Base-by-base conservation (phyloP, 202 grass and related monocot species). In the Miscanthus sacchariflorus region DNA sequence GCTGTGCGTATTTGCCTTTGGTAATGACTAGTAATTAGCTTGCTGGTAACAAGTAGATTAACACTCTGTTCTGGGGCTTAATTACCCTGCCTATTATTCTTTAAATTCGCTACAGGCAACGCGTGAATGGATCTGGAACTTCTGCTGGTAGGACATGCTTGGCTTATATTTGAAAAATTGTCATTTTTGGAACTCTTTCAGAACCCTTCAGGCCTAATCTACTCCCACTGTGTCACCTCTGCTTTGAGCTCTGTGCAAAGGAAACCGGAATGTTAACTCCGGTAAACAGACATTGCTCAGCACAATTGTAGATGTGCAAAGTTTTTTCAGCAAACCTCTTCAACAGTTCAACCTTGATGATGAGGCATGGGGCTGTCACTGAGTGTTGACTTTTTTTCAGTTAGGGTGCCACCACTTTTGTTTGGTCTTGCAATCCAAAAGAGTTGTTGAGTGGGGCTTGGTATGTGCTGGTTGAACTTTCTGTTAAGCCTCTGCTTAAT, bases 71-170 rank as follows among this genome's bases (percentile, higher is more conserved):
- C 33, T 68, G 27, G 19, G n/a, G 3, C 40, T 63, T 87, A 54
- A 81, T 81, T 14, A 27, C 19, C 59, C 4, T 56, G 23, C 45
- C 30, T 68, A 27, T n/a, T 36, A 21, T 25, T 88, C n/a, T 46
- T 36, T 35, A 6, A 15, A 27, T 4, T 71, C 80, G 50, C 80
- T 71, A 58, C 68, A 63, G 80, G 65, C 18, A 83, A 38, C 44
- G 38, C 65, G 66, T 82, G 71, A 52, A 15, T 48, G 50, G 30
- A 65, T 73, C 85, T 73, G 85, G 74, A 83, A 2, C 58, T 77
- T 83, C 48, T 78, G 49, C 7, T 83, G 73, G 73, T 25, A 25
- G 19, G 39, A 39, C 65, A 83, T 88, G 80, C 74, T 78, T 88
- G 87, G 28, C 28, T 30, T 30, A 30, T 30, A 30, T 30, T 30